Evolutionary conservation across 352 stramenopile species (phyloP).

Genomic region (Globisporangium cystogenes): DNA sequence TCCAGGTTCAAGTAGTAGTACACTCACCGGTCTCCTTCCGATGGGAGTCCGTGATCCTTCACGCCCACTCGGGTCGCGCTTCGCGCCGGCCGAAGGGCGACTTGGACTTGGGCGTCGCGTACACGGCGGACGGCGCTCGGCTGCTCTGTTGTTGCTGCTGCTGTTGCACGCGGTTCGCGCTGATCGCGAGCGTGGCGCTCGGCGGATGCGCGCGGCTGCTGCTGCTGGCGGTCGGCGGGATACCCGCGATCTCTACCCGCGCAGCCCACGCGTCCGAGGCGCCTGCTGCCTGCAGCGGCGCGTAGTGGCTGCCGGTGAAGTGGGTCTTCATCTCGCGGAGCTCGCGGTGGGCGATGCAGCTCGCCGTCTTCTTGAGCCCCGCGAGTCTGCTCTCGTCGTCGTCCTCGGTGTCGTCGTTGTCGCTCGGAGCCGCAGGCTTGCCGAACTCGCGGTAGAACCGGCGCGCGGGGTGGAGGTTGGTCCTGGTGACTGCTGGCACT

Average conservation of each 20-base stretch:
- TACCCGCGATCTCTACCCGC: slow-evolving; percentile 58
- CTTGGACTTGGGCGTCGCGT: slow-evolving; percentile 1
- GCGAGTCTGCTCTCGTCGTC: slow-evolving; percentile 31
- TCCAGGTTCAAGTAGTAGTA: too few relatives aligned
- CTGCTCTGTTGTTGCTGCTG: background rate
- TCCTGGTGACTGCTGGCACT: slow-evolving; percentile 18
- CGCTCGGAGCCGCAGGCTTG: slow-evolving; percentile 15
- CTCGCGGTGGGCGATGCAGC: slow-evolving; percentile 44
- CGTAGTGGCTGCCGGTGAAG: slow-evolving; percentile 34
- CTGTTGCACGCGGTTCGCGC: background rate
- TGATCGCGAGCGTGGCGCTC: slow-evolving; percentile 6
- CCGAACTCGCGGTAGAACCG: slow-evolving; percentile 34
- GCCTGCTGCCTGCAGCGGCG: slow-evolving; percentile 19
- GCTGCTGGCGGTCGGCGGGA: slow-evolving; percentile 14
- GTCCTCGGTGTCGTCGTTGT: slow-evolving; percentile 31
- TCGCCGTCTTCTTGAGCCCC: slow-evolving; percentile 50
- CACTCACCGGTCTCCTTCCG: slow-evolving; percentile 8
- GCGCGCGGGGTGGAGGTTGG: slow-evolving; percentile 24
- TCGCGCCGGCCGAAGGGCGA: background rate
- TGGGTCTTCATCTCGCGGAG: slow-evolving; percentile 33
- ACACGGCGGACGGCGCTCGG: slow-evolving; percentile 9
- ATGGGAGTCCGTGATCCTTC: slow-evolving; percentile 4
- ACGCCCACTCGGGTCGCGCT: slow-evolving; percentile 11
- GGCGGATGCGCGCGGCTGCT: background rate
- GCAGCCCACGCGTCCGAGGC: slow-evolving; percentile 30